These are phyloP conservation scores for Tolypocladium nubicola DNA, from an alignment of 2,329 filamentous ascomycete genomes.

Conservation along the genomic window DNA sequence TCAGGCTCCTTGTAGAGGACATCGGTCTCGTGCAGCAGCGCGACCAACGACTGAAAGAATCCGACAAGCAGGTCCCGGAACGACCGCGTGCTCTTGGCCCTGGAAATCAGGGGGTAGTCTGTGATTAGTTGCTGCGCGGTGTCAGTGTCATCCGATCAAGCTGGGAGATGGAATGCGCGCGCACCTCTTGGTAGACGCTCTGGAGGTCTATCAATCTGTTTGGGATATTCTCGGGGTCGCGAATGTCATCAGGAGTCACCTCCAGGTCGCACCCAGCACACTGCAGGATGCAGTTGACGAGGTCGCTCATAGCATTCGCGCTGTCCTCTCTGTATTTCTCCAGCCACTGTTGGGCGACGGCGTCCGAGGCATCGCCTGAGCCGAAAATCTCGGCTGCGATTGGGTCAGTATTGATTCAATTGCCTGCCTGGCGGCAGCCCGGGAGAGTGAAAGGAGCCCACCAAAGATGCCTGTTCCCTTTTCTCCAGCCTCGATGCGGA, in stretches of 20 bases:
- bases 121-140: conserved; percentile 55
- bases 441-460: conserved; percentile 19
- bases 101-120: conserved; percentile 86
- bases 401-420: conserved; percentile 10
- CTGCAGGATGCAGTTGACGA: conserved; percentile 57
- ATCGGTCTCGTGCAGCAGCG: conserved; percentile 71
- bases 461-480: conserved; percentile 46
- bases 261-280: conserved; percentile 72
- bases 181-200: conserved; percentile 70
- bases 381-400: conserved; percentile 50
- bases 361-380: conserved; percentile 43
- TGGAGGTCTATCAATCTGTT: conserved; percentile 76
- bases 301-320: conserved; percentile 44
- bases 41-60: conserved; percentile 71
- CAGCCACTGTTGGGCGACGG: conserved; percentile 51
- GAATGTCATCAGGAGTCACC: conserved; percentile 73
- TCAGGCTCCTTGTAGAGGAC: conserved; percentile 66
- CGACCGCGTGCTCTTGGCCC: conserved; percentile 60
- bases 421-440: conserved; percentile 10
- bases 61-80: conserved; percentile 69
- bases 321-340: conserved; percentile 44
- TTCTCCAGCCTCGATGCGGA: conserved; percentile 38
- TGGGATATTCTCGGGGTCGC: conserved; percentile 78
- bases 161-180: conserved; percentile 10
- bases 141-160: conserved; percentile 13